Evolutionary conservation across 305 asterid genomes (phyloP).

Genomic region (Fraxinus dipetala): DNA sequence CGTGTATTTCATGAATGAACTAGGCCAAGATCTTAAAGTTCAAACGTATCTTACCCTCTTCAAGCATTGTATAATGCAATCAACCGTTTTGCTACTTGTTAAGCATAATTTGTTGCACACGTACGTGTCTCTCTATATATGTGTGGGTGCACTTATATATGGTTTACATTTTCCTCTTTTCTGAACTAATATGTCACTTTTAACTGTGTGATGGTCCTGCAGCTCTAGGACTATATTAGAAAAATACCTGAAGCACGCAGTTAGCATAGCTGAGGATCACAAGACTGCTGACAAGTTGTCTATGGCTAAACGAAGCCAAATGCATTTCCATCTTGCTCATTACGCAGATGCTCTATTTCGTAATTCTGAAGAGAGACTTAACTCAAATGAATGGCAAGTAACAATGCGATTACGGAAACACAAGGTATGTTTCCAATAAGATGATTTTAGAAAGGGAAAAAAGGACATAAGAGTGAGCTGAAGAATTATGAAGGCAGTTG

Average conservation of each 20-base stretch:
- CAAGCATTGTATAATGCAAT: slow-evolving; percentile 11
- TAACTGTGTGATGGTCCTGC: slow-evolving; percentile 35
- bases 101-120: slow-evolving; percentile 2
- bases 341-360: slow-evolving; percentile 96
- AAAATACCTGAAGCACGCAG: slow-evolving; percentile 92
- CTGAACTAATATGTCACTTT: slow-evolving; percentile 4
- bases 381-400: slow-evolving; percentile 95
- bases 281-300: slow-evolving; percentile 54
- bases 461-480: slow-evolving; percentile 17
- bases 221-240: slow-evolving; percentile 93
- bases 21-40: slow-evolving; percentile 3
- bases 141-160: not conserved
- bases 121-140: slow-evolving; percentile 1
- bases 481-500: slow-evolving; percentile 7
- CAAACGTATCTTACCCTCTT: not conserved
- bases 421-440: slow-evolving; percentile 50
- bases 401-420: slow-evolving; percentile 79
- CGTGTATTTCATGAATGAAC: slow-evolving; percentile 13
- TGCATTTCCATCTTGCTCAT: slow-evolving; percentile 99
- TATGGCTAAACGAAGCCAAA: slow-evolving; percentile 67
- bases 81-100: slow-evolving; percentile 1
- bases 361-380: slow-evolving; percentile 87
- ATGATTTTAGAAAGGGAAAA: slow-evolving; percentile 4
- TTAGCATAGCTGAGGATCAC: slow-evolving; percentile 66
- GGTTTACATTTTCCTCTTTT: slow-evolving; percentile 4